These are phyloP conservation scores for Arabidopsis suecica DNA, from an alignment of 345 rosid genomes.

Conservation along the genomic window DNA sequence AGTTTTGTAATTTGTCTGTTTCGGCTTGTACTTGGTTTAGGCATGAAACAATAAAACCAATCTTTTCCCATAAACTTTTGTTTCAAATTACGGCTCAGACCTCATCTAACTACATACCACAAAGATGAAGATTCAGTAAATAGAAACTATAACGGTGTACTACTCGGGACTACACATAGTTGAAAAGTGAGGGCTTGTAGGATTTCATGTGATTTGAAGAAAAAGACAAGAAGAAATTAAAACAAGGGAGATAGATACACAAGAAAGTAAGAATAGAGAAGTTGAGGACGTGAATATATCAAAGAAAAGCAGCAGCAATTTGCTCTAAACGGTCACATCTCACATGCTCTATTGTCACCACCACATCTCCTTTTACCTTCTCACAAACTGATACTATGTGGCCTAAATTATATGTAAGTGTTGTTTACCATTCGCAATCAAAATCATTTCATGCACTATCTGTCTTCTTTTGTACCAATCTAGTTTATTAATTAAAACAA, in stretches of 20 bases:
- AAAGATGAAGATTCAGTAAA: slow-evolving; percentile 8
- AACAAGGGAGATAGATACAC: slow-evolving; percentile 48
- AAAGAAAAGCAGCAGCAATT: slow-evolving; percentile 40
- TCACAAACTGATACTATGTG: slow-evolving; percentile 40
- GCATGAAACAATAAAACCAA: not conserved
- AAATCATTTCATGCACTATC: no score
- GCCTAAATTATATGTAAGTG: slow-evolving; percentile 31
- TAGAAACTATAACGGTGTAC: slow-evolving; percentile 32
- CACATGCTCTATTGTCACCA: slow-evolving; percentile 45
- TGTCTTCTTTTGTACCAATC: no score
- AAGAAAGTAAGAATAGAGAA: slow-evolving; percentile 42
- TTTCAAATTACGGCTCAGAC: not conserved
- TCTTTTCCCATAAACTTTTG: not conserved
- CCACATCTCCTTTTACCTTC: slow-evolving; percentile 47
- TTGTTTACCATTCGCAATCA: slow-evolving; percentile 1
- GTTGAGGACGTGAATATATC: slow-evolving; percentile 44
- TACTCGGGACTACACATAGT: slow-evolving; percentile 25
- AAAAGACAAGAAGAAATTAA: slow-evolving; percentile 38
- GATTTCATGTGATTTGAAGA: slow-evolving; percentile 42
- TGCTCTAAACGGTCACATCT: slow-evolving; percentile 47
- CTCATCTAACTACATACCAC: slow-evolving; percentile 4
- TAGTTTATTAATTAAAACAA: no score
- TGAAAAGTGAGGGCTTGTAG: slow-evolving; percentile 38
- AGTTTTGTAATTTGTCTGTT: slow-evolving; percentile 8
- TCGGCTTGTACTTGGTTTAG: slow-evolving; percentile 2